Evolutionary conservation across 2,329 filamentous ascomycete genomes (phyloP).

Genomic region (Fusarium tanahbumbuense): DNA sequence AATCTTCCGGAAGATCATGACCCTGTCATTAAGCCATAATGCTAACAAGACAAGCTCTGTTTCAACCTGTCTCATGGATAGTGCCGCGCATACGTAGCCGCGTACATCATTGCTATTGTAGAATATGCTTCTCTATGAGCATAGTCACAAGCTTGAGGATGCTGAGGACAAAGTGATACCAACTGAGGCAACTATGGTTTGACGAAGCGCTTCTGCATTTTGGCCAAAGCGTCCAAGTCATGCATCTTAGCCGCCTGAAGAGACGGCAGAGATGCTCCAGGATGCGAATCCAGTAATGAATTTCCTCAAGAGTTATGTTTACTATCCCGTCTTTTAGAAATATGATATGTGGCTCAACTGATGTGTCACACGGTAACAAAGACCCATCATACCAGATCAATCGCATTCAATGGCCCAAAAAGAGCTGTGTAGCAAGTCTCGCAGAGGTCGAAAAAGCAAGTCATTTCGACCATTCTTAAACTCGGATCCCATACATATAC

Average conservation of each 20-base stretch:
- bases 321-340: not conserved
- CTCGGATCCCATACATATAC: not conserved
- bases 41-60: slow-evolving; percentile 1
- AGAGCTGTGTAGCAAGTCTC: not conserved
- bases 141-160: not conserved
- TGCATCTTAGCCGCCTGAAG: not conserved
- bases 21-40: slow-evolving; percentile 7
- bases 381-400: not conserved
- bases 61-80: slow-evolving; percentile 11
- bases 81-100: not conserved
- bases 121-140: not conserved
- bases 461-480: not conserved
- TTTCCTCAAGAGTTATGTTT: not conserved
- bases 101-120: not conserved
- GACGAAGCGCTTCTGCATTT: not conserved
- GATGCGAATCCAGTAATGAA: not conserved
- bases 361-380: not conserved
- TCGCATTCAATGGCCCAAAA: not conserved
- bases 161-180: not conserved
- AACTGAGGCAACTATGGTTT: not conserved
- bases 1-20: not conserved
- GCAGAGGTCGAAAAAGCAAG: not conserved
- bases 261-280: not conserved
- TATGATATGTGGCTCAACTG: not conserved
- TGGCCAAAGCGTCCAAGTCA: not conserved